Conservation (phyloP, 2,329 filamentous ascomycete genomes). For the Xylaria arbuscula region DNA sequence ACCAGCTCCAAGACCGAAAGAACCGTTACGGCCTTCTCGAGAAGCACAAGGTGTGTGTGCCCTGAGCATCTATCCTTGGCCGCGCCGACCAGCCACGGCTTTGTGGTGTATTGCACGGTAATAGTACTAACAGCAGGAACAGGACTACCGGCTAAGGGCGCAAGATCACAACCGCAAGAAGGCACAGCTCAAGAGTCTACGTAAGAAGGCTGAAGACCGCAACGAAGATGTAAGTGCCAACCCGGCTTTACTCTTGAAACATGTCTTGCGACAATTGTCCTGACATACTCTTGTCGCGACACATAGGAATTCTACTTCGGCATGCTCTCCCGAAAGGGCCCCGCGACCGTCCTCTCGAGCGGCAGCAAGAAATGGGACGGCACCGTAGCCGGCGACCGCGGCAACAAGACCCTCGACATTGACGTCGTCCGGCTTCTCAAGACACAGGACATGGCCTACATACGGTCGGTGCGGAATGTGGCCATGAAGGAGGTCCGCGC, state of each 20-base stretch:
- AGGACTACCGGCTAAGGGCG: slow-evolving; percentile 72
- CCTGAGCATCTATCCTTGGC: neutral
- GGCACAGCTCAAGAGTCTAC: slow-evolving; percentile 66
- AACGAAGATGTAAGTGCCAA: slow-evolving; percentile 68
- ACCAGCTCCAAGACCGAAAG: slow-evolving; percentile 81
- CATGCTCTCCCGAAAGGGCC: slow-evolving; percentile 72
- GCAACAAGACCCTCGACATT: slow-evolving; percentile 65
- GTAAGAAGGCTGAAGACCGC: slow-evolving; percentile 70
- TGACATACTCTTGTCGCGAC: neutral
- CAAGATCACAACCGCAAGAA: slow-evolving; percentile 76
- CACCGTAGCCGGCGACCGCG: slow-evolving; percentile 67
- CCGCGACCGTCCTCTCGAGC: slow-evolving; percentile 60
- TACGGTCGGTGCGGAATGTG: slow-evolving; percentile 71
- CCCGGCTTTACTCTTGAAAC: neutral
- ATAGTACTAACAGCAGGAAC: slow-evolving; percentile 41
- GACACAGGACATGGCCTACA: slow-evolving; percentile 75
- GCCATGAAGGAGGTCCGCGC: slow-evolving; percentile 66
- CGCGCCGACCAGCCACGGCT: neutral
- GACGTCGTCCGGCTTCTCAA: slow-evolving; percentile 72
- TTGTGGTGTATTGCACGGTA: neutral
- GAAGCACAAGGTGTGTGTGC: slow-evolving; percentile 82
- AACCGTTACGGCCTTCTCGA: slow-evolving; percentile 88
- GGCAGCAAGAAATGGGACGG: slow-evolving; percentile 66
- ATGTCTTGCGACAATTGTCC: neutral
- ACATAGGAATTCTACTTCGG: slow-evolving; percentile 71